Percentiles rank a stretch among this genome's conserved stretches.
Evolutionary conservation across 768 basidiomycete genomes (phyloP).

Genomic region (Amanita subjunquillea): DNA sequence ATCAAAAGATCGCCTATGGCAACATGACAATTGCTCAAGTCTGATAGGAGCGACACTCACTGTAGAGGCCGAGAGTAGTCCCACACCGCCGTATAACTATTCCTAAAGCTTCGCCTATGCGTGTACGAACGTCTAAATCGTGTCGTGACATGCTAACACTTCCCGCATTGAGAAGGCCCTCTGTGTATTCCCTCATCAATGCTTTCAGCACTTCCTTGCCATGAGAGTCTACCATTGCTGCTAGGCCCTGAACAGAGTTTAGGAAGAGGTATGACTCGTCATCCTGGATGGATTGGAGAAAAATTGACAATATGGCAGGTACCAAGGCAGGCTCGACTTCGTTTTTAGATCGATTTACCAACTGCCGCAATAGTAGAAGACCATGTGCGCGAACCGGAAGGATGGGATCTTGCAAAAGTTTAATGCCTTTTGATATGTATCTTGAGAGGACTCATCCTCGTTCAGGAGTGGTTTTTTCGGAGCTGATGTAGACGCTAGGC

Average conservation of each 20-base stretch:
- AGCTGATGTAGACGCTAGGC: constrained; percentile 52
- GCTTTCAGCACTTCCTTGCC: constrained; percentile 63
- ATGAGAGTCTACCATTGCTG: constrained; percentile 72
- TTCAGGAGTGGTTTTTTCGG: constrained; percentile 11
- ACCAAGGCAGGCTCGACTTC: constrained; percentile 48
- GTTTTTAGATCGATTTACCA: constrained; percentile 36
- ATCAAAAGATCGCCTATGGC: constrained; percentile 56
- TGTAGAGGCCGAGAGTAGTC: constrained; percentile 52
- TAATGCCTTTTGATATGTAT: constrained; percentile 78
- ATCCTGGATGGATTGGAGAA: constrained; percentile 76
- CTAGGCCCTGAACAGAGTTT: constrained; percentile 84
- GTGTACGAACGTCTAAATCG: constrained; percentile 64
- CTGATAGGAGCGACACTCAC: constrained; percentile 28
- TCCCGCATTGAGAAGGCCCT: constrained; percentile 40
- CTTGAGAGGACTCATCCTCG: constrained; percentile 38
- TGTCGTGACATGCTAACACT: constrained; percentile 34
- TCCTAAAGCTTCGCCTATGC: constrained; percentile 80
- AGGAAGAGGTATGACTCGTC: constrained; percentile 95
- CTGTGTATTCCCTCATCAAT: constrained; percentile 59
- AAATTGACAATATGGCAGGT: constrained; percentile 81
- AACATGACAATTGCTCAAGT: constrained; percentile 3
- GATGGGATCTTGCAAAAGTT: constrained; percentile 82
- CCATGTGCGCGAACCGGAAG: constrained; percentile 94
- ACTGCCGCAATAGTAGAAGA: constrained; percentile 67
- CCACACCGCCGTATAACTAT: constrained; percentile 70